Percentiles rank a stretch among this genome's conserved stretches.
Conservation (phyloP, 2,329 filamentous ascomycete species). For the Alternaria postmessia region DNA sequence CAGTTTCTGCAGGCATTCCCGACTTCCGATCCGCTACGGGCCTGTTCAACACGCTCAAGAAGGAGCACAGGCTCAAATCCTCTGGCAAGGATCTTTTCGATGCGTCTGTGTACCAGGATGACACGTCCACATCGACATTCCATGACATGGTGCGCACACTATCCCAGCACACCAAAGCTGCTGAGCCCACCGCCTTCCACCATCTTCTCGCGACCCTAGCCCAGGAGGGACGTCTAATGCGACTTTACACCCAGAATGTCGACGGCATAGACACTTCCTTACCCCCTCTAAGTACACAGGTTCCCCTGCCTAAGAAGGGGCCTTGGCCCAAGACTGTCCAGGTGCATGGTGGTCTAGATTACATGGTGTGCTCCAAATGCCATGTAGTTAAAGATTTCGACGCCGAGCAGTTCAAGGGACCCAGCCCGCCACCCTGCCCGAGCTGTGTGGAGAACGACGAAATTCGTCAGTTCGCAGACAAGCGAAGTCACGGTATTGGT, state of each 20-base stretch:
- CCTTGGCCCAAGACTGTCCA: conserved; percentile 95
- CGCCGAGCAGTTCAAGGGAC: conserved; percentile 80
- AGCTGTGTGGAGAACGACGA: conserved; percentile 78
- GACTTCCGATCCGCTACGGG: conserved; percentile 94
- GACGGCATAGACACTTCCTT: conserved; percentile 92
- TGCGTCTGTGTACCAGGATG: conserved; percentile 95
- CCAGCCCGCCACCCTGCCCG: conserved; percentile 80
- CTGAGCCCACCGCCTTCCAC: conserved; percentile 88
- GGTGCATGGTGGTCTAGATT: conserved; percentile 89
- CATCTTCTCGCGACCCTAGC: conserved; percentile 91
- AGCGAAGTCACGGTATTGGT: conserved; percentile 92
- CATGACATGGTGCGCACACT: conserved; percentile 95
- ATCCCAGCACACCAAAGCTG: conserved; percentile 77
- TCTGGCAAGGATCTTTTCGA: conserved; percentile 97
- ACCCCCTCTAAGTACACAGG: conserved; percentile 77
- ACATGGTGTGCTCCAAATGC: conserved; percentile 98
- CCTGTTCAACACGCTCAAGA: conserved; percentile 84
- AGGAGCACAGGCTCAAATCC: conserved; percentile 87
- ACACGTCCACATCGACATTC: conserved; percentile 86
- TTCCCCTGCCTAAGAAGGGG: conserved; percentile 82
- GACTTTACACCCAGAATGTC: conserved; percentile 96
- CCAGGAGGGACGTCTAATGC: conserved; percentile 83
- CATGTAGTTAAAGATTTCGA: conserved; percentile 78
- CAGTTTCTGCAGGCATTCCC: conserved; percentile 93
- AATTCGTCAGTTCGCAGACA: conserved; percentile 79